Evolutionary conservation across 306 rosid species (phyloP).

Genomic region (Lathyrus aphaca): DNA sequence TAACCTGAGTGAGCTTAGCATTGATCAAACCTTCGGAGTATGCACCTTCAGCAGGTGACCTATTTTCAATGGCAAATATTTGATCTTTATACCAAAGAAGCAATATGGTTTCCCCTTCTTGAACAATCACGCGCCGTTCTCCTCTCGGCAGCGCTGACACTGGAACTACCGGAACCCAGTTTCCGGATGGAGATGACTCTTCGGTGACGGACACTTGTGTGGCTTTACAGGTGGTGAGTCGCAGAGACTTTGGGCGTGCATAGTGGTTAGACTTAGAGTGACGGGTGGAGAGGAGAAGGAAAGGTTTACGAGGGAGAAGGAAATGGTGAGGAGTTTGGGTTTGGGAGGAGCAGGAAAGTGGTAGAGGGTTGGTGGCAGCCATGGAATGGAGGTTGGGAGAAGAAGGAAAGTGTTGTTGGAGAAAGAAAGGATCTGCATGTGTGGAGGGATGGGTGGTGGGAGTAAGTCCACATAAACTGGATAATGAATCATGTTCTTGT

Average conservation of each 20-base stretch:
- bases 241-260: conserved; percentile 32
- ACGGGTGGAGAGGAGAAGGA: conserved; percentile 12
- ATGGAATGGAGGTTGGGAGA: background rate
- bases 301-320: conserved; percentile 9
- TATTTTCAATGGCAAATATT: conserved; percentile 81
- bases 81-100: conserved; percentile 81
- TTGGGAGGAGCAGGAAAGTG: conserved; percentile 16
- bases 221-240: conserved; percentile 56
- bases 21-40: conserved; percentile 84
- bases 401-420: conserved; percentile 8
- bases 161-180: conserved; percentile 95
- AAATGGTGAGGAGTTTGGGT: conserved; percentile 31
- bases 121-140: conserved; percentile 89
- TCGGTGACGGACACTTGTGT: conserved; percentile 68
- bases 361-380: conserved; percentile 15
- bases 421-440: background rate
- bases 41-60: conserved; percentile 99
- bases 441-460: background rate
- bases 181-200: conserved; percentile 61
- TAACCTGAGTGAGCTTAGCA: conserved; percentile 91
- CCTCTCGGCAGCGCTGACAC: conserved; percentile 84
- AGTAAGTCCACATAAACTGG: background rate
- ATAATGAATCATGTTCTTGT: background rate
- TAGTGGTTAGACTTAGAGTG: background rate
- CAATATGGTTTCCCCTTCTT: conserved; percentile 68